Evolutionary conservation across 129 eudicot species (phyloP).

Genomic region (Tanacetum coccineum): DNA sequence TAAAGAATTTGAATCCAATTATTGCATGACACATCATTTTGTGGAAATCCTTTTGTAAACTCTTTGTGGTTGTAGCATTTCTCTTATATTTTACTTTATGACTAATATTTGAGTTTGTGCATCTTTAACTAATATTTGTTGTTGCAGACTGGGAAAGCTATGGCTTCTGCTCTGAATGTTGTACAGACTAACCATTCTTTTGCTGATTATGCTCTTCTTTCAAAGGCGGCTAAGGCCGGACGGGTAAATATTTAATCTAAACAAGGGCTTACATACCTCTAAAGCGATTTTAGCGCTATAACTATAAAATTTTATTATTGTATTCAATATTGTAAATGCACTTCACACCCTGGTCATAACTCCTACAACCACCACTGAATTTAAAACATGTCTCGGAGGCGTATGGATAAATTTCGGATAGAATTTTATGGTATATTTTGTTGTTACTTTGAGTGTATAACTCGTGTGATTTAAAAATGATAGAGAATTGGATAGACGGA

Average conservation of each 20-base stretch:
- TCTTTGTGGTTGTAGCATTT: too few relatives aligned
- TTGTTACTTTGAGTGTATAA: not conserved
- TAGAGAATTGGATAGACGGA: too few relatives aligned
- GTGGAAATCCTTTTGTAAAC: too few relatives aligned
- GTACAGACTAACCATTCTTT: constrained; percentile 73
- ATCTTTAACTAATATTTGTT: not conserved
- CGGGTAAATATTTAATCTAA: constrained; percentile 42
- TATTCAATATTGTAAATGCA: not conserved
- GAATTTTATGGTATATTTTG: not conserved
- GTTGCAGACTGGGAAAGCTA: constrained; percentile 66
- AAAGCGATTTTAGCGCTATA: not conserved
- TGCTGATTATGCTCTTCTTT: constrained; percentile 73
- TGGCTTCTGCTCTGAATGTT: constrained; percentile 80
- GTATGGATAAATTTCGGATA: not conserved
- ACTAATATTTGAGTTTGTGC: not conserved
- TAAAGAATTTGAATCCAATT: too few relatives aligned
- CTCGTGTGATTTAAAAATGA: not conserved
- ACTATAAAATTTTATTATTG: not conserved
- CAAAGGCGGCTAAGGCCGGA: constrained; percentile 58
- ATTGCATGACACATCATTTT: too few relatives aligned
- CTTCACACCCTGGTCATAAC: too few relatives aligned
- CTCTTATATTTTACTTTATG: not conserved
- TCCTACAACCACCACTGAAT: constrained; percentile 1
- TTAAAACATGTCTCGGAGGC: constrained; percentile 1
- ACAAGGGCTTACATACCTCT: not conserved